Conservation (phyloP, 257 asterid species). For the Oldenlandia corymbosa region DNA sequence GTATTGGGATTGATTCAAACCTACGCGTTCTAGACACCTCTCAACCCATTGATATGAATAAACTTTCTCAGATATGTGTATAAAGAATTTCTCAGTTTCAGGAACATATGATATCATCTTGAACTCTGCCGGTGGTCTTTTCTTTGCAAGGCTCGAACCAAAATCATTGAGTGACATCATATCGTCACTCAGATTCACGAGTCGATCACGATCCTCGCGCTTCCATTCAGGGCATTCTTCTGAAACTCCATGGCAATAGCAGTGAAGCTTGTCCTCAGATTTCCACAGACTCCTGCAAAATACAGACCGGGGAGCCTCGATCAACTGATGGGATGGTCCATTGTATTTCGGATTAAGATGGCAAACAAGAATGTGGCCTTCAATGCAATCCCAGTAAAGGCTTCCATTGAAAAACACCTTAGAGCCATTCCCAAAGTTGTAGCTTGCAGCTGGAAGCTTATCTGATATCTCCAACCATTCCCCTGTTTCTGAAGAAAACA, state of each 20-base stretch:
- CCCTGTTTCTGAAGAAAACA: background rate
- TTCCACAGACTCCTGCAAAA: conserved; percentile 1
- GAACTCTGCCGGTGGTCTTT: background rate
- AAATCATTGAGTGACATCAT: background rate
- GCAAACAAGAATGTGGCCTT: conserved; percentile 7
- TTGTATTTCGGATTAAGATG: background rate
- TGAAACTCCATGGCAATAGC: conserved; percentile 1
- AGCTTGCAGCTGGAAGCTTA: background rate
- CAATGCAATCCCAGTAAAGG: conserved; percentile 2
- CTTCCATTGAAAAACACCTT: background rate
- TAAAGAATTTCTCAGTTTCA: background rate
- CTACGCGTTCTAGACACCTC: too few species aligned
- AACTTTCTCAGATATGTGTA: background rate
- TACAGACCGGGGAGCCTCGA: background rate
- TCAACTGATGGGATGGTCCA: background rate
- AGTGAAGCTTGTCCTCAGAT: background rate
- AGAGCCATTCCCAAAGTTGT: background rate
- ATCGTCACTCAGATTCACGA: conserved; percentile 1
- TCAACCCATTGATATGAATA: background rate
- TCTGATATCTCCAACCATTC: background rate
- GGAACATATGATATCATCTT: background rate
- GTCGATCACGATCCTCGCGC: background rate
- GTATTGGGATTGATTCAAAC: background rate
- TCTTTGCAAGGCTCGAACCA: background rate
- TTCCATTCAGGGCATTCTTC: background rate